A percentile compares a stretch with the other conserved stretches of the same genome.
phyloP scores from a whole-genome alignment of 202 grass and related monocot genomes.

The Cymbopogon flexuosus region DNA sequence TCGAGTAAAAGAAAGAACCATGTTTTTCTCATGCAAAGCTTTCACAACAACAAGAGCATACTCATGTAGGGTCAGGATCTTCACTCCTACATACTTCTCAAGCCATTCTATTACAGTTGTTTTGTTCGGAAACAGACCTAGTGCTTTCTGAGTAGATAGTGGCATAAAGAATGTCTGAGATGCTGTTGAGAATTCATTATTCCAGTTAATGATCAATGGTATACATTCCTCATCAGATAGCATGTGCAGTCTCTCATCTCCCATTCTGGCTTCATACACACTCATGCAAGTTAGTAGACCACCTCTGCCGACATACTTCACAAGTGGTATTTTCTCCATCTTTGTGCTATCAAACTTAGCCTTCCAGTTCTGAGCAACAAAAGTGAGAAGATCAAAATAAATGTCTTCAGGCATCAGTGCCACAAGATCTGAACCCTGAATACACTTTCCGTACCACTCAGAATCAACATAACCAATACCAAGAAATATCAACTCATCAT shows the following conservation, averaged over 20 bases:
- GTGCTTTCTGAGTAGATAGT: not conserved
- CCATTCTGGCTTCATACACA: not conserved
- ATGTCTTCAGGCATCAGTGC: constrained; percentile 12
- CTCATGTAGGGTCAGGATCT: constrained; percentile 4
- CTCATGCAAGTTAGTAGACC: constrained; percentile 13
- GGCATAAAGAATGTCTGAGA: constrained; percentile 25
- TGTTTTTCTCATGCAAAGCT: constrained; percentile 11
- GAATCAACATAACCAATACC: constrained; percentile 25
- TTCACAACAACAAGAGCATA: constrained; percentile 28
- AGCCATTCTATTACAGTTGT: constrained; percentile 23
- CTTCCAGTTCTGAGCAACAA: constrained; percentile 31
- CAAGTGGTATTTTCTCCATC: constrained; percentile 9
- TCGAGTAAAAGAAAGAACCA: constrained; percentile 33
- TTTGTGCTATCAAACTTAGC: not conserved
- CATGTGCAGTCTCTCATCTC: constrained; percentile 10
- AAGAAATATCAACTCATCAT: constrained; percentile 35
- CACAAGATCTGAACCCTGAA: constrained; percentile 36
- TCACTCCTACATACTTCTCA: not conserved
- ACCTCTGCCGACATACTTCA: constrained; percentile 2
- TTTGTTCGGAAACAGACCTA: not conserved
- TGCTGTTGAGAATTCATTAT: not conserved
- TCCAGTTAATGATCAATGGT: constrained; percentile 33
- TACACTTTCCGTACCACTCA: constrained; percentile 45
- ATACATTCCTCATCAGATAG: constrained; percentile 2
- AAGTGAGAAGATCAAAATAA: constrained; percentile 41